Conservation (phyloP, 2,329 filamentous ascomycete species). For the Ceratocystis alfenasii region DNA sequence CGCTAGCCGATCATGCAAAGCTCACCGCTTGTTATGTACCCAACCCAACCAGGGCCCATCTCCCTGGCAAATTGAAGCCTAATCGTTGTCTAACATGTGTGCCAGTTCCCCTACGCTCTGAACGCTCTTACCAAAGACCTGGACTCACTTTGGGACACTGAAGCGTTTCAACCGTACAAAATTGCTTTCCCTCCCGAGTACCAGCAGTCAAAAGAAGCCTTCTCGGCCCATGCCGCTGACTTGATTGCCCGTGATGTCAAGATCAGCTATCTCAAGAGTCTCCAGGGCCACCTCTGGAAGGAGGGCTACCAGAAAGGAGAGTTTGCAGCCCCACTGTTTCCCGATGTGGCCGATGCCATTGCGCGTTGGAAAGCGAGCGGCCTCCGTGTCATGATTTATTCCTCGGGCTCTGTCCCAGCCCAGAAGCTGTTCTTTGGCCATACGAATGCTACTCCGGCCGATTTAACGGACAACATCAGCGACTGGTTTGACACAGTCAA, state of each 20-base stretch:
- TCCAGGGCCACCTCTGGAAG: constrained; percentile 70
- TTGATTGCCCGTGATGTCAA: constrained; percentile 63
- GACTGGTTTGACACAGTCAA: constrained; percentile 73
- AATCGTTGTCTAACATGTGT: neutral
- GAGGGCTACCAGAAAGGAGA: constrained; percentile 58
- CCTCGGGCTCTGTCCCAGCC: constrained; percentile 65
- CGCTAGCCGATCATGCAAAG: neutral
- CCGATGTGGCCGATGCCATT: constrained; percentile 57
- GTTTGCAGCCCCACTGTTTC: constrained; percentile 60
- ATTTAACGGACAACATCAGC: constrained; percentile 47
- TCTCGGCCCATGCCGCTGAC: constrained; percentile 57
- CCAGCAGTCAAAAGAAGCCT: constrained; percentile 43
- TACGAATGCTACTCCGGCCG: constrained; percentile 45
- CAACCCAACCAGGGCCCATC: neutral
- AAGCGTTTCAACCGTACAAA: constrained; percentile 54
- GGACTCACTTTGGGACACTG: constrained; percentile 52
- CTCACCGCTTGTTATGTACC: neutral
- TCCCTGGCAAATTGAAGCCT: neutral
- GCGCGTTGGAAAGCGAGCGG: constrained; percentile 44
- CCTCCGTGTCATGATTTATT: constrained; percentile 62
- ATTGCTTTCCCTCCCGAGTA: constrained; percentile 58
- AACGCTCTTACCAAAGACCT: constrained; percentile 52
- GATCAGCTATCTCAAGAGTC: constrained; percentile 61
- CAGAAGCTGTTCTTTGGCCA: constrained; percentile 70
- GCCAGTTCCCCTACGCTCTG: constrained; percentile 69